Base-by-base conservation (phyloP, 805 yeast genomes). In the Candida mattraensis region DNA sequence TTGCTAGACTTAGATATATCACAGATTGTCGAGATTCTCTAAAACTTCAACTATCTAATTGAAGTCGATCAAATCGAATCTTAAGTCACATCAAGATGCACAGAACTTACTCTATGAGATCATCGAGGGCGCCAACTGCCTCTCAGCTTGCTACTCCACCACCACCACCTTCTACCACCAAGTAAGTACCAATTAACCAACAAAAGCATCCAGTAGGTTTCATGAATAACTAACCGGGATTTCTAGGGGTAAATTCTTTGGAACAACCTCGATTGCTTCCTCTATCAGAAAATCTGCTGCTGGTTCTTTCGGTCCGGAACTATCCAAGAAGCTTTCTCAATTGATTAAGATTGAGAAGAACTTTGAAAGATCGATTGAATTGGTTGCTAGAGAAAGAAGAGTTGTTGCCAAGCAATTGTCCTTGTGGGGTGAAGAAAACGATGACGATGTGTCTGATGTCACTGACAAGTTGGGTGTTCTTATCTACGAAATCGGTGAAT, bases 81-180 rank as follows among this genome's bases (percentile, higher is more conserved):
- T n/a, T n/a, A n/a, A n/a, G n/a, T n/a, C n/a, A n/a, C n/a, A n/a
- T n/a, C 3, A 24, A 23, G 9, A 30, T 20, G 32, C 39, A 34
- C 45, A 78, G 81, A 82, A 91, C 99, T 33, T 93, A 93, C 70
- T 91, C 99, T 22, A 75, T 91, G 68, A 88, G 99, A 78, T 81
- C 88, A 54, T 65, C 83, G 38, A 85, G 96, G 67, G 98, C 97
- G 24, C 99, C 99, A 45, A 89, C 99, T 39, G 98, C 98, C 42
- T 78, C 96, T 50, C 96, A 91, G 69, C 67, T 91, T 67, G 89
- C 83, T 63, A 76, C 85, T 33, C 97, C 98, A 21, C 91, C 95
- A 37, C 98, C 98, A 30, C 82, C 95, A 26, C 81, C 95, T 30
- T 80, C 96, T 20, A 70, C 95, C 36, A 84, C 97, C 56, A 87